phyloP scores from a whole-genome alignment of 1,139 yeast genomes.

The Scheffersomyces cryptocercus region DNA sequence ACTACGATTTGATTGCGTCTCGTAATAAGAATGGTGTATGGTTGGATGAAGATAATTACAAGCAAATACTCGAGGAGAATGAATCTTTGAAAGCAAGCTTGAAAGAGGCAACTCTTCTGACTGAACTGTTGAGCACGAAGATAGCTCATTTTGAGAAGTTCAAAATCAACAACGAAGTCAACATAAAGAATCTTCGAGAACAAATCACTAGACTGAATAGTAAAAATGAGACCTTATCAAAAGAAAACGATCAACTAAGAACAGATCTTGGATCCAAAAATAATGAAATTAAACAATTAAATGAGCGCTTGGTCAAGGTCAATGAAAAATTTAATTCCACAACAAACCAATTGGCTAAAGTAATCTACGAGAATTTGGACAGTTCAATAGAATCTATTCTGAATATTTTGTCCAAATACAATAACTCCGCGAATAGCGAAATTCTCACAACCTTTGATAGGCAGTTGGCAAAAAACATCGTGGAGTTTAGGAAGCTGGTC shows the following conservation, averaged over 20 bases:
- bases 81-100: conserved; percentile 26
- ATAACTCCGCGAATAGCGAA: conserved; percentile 6
- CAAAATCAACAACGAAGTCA: not conserved
- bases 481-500: conserved; percentile 3
- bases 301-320: conserved; percentile 9
- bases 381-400: conserved; percentile 10
- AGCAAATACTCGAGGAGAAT: conserved; percentile 41
- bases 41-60: conserved; percentile 59
- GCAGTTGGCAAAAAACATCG: conserved; percentile 6
- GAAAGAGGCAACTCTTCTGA: conserved; percentile 18
- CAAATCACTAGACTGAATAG: not conserved
- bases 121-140: conserved; percentile 5
- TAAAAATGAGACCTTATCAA: not conserved
- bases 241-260: not conserved
- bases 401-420: conserved; percentile 6
- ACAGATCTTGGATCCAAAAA: conserved; percentile 6
- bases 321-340: conserved; percentile 13
- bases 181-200: not conserved
- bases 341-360: conserved; percentile 12
- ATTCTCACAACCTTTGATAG: conserved; percentile 7
- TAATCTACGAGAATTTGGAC: conserved; percentile 14
- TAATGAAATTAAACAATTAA: conserved; percentile 8
- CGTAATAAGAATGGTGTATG: conserved; percentile 61
- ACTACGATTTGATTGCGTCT: conserved; percentile 62
- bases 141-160: conserved; percentile 3